Evolutionary conservation across 768 basidiomycete genomes (phyloP), one percentile per base, ranked within the genome.

Genomic region (Agaricus blazei): DNA sequence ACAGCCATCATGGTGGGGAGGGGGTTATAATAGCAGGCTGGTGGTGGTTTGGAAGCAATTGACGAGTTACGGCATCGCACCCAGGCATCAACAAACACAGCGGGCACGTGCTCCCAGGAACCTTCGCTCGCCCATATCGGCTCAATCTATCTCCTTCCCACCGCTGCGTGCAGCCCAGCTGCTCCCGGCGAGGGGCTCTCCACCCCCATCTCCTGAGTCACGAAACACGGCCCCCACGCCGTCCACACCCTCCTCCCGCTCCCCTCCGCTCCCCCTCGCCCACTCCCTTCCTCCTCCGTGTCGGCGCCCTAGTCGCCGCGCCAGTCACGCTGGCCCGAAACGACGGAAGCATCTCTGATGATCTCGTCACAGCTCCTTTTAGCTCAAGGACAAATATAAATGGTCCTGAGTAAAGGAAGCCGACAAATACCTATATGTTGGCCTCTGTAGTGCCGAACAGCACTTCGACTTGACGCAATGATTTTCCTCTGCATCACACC

Each of bases 41-140:
- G 74, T 74, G 69, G 77, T 77, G 76, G 76, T 75, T 75, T 72
- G 70, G 73, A 74, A 74, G 73, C 68, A 75, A 74, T 72, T 69
- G 70, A 67, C 71, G 64, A 65, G 67, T 78, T 78, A 76, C 72
- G 76, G 76, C 75, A 76, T 55, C 7, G 34, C 3, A 34, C 14
- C 50, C 61, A 74, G 69, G 70, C 74, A 74, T 74, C 74, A 78
- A 77, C 76, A 79, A 78, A 56, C 54, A 78, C 75, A 73, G 68
- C 64, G 66, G 53, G 70, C 78, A 79, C 78, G 77, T 78, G 78
- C 75, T 62, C 62, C 63, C 66, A 72, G 72, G 72, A 69, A 73
- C 71, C 63, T 71, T 66, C 68, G 62, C 63, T 59, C 62, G 65
- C 66, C 58, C 64, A 65, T 60, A 67, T 66, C 65, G 61, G 59